Percentiles rank a stretch among this genome's conserved stretches.
Evolutionary conservation across 1,139 yeast species (phyloP).

Genomic region (Ashbya aceris): DNA sequence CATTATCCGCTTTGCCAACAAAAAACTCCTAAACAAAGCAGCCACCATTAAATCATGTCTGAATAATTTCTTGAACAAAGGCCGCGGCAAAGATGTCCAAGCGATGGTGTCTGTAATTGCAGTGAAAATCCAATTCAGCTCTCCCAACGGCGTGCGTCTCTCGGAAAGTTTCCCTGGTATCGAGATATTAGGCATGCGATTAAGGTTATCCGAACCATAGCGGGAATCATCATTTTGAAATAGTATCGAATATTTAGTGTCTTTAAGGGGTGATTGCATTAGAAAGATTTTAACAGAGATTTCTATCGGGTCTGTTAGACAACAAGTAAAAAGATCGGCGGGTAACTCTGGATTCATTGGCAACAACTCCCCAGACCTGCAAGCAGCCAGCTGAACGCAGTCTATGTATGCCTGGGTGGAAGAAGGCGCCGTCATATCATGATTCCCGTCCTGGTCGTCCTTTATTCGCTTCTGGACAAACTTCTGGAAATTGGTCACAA

Average conservation of each 20-base stretch:
- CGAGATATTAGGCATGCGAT: conserved; percentile 44
- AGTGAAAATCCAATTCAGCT: conserved; percentile 93
- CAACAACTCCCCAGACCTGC: conserved; percentile 72
- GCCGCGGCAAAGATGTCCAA: conserved; percentile 87
- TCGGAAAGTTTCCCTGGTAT: conserved; percentile 91
- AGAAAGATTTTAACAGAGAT: conserved; percentile 89
- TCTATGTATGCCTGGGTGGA: conserved; percentile 56
- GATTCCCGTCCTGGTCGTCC: conserved; percentile 72
- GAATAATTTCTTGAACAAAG: conserved; percentile 78
- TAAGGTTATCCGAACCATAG: conserved; percentile 19
- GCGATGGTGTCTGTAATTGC: conserved; percentile 98
- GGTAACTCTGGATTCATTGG: conserved; percentile 96
- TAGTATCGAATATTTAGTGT: conserved; percentile 49
- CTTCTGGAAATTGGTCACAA: conserved; percentile 78
- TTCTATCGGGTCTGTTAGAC: conserved; percentile 92
- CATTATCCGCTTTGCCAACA: conserved; percentile 89
- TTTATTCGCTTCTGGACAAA: conserved; percentile 86
- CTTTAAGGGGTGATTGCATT: conserved; percentile 66
- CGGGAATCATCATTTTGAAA: conserved; percentile 36
- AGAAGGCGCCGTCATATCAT: conserved; percentile 54
- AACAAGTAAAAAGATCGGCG: conserved; percentile 91
- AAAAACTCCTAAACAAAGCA: conserved; percentile 83
- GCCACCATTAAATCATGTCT: conserved; percentile 97
- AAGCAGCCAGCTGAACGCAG: conserved; percentile 90
- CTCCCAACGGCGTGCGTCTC: conserved; percentile 91